A percentile compares a stretch with the other conserved stretches of the same genome.
These are phyloP conservation scores for Myrica gale DNA, from an alignment of 306 rosid genomes.

Conservation along the genomic window DNA sequence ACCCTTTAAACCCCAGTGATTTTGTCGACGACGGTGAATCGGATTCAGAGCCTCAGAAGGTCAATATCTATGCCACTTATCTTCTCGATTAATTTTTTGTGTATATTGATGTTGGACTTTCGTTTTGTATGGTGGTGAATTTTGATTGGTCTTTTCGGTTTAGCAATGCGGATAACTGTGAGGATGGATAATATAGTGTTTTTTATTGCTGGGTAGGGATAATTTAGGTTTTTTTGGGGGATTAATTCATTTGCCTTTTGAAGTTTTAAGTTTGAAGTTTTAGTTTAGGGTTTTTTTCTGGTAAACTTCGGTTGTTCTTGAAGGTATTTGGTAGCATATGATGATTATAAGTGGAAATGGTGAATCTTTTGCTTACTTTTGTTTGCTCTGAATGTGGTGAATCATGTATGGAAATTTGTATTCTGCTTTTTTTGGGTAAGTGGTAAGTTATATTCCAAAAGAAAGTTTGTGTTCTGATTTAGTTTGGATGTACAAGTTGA, in stretches of 20 bases:
- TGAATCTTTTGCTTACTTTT: neutral
- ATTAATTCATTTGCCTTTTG: neutral
- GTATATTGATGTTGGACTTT: neutral
- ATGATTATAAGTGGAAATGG: neutral
- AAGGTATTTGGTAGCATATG: neutral
- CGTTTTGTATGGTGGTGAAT: neutral
- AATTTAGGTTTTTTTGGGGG: neutral
- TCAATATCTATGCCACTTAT: conserved; percentile 2
- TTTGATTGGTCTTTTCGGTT: neutral
- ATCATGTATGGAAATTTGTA: neutral
- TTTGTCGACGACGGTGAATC: neutral
- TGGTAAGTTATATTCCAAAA: no score
- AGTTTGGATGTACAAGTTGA: neutral
- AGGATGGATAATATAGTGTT: neutral
- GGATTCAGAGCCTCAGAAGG: conserved; percentile 15
- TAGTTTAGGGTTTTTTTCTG: neutral
- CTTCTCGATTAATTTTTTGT: neutral
- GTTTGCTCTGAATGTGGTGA: neutral
- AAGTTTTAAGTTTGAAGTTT: neutral
- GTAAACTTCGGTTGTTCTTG: neutral
- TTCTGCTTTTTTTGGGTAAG: no score
- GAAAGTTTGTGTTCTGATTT: neutral
- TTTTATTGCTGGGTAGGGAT: neutral
- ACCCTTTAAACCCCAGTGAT: conserved; percentile 30
- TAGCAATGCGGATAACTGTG: neutral